Evolutionary conservation across 768 basidiomycete species (phyloP).

Genomic region (Kwoniella heveanensis): DNA sequence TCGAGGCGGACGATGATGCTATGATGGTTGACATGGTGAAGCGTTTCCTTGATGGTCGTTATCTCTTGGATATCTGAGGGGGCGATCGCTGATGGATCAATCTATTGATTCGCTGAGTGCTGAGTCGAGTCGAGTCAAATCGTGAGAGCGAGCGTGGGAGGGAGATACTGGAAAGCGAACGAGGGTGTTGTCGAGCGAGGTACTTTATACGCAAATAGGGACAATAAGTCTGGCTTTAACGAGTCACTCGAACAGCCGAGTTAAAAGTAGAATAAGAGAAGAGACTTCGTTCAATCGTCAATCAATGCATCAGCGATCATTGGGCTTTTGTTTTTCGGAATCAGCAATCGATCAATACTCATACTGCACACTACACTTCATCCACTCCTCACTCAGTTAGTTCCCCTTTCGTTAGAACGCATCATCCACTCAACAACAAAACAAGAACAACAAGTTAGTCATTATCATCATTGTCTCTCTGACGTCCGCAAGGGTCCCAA

Average conservation of each 20-base stretch:
- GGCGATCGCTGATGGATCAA: too few species aligned
- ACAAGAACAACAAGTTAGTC: not conserved
- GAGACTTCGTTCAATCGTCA: conserved; percentile 12
- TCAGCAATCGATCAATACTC: not conserved
- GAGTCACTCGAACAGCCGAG: too few species aligned
- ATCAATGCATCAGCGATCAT: not conserved
- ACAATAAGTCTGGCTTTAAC: too few species aligned
- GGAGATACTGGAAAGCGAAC: too few species aligned
- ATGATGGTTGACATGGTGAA: not conserved
- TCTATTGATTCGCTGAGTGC: not conserved
- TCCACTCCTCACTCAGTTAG: not conserved
- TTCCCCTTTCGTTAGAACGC: too few species aligned
- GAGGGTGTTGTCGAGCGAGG: too few species aligned
- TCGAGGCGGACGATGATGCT: not conserved
- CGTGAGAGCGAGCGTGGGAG: too few species aligned
- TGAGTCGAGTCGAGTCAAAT: too few species aligned
- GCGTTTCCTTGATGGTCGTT: conserved; percentile 1
- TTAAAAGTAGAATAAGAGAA: conserved; percentile 3
- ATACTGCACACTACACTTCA: not conserved
- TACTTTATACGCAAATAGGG: conserved; percentile 3
- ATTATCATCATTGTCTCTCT: not conserved
- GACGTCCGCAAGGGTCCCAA: not conserved
- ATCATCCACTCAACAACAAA: conserved; percentile 1
- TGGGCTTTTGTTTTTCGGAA: not conserved
- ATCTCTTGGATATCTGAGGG: too few species aligned